Conservation (phyloP, 208 protist genomes). For the Novymonas esmeraldas region DNA sequence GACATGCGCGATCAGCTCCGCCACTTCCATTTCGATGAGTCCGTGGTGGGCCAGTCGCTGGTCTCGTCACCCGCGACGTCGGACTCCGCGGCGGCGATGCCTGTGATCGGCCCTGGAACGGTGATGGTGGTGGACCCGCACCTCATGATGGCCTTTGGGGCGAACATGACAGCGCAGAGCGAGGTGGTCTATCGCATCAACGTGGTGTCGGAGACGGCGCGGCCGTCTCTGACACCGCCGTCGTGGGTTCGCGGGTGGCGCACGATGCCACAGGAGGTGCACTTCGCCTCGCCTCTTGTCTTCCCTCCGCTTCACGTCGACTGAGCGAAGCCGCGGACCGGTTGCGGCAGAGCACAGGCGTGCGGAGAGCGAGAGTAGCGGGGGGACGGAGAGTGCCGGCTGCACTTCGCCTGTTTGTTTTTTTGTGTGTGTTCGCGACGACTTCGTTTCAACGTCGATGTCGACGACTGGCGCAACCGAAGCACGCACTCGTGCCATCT, state of each 20-base stretch:
- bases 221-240: slow-evolving; percentile 51
- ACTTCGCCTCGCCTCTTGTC: slow-evolving; percentile 70
- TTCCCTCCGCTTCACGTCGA: slow-evolving; percentile 67
- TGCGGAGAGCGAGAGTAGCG: background rate
- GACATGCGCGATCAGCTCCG: slow-evolving; percentile 76
- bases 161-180: slow-evolving; percentile 54
- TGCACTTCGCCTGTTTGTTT: no score
- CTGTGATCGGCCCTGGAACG: slow-evolving; percentile 48
- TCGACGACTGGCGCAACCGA: no score
- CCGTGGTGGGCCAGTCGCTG: slow-evolving; percentile 43
- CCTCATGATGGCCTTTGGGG: slow-evolving; percentile 79
- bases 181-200: slow-evolving; percentile 77
- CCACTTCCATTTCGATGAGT: slow-evolving; percentile 69
- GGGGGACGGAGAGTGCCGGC: background rate
- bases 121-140: slow-evolving; percentile 84
- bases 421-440: no score
- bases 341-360: background rate
- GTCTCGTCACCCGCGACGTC: slow-evolving; percentile 2
- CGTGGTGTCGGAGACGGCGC: slow-evolving; percentile 56
- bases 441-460: no score
- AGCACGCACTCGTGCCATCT: no score
- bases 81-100: background rate
- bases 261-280: slow-evolving; percentile 68
- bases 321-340: background rate
- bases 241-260: slow-evolving; percentile 88